A percentile compares a stretch with the other conserved stretches of the same genome.
These are phyloP conservation scores for Carpinus viminea DNA, from an alignment of 306 rosid species.

Conservation along the genomic window DNA sequence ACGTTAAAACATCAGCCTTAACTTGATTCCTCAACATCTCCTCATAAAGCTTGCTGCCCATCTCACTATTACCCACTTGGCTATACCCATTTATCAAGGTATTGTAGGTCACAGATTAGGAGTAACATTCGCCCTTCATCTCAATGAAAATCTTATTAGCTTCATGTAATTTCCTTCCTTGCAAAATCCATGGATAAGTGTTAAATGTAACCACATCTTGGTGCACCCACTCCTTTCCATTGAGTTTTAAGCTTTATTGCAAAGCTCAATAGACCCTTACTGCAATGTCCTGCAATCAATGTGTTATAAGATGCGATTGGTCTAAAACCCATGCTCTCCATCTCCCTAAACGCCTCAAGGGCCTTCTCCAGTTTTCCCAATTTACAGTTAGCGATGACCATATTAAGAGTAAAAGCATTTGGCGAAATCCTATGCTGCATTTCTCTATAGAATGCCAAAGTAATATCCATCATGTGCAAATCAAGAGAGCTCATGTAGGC, in stretches of 20 bases:
- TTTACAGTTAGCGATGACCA: no score
- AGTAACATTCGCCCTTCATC: constrained; percentile 68
- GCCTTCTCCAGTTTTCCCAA: no score
- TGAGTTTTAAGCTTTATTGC: constrained; percentile 47
- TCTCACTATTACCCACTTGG: constrained; percentile 56
- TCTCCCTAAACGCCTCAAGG: no score
- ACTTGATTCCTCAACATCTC: constrained; percentile 70
- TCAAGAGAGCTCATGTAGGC: no score
- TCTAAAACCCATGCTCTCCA: no score
- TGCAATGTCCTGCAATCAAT: constrained; percentile 54
- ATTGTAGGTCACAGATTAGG: constrained; percentile 71
- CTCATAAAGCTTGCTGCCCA: constrained; percentile 60
- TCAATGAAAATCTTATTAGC: constrained; percentile 61
- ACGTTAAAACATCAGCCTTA: constrained; percentile 69
- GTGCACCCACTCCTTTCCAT: constrained; percentile 56
- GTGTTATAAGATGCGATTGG: constrained; percentile 15
- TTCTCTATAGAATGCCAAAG: no score
- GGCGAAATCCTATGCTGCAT: no score
- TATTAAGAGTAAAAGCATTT: no score
- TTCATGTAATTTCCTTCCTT: constrained; percentile 62
- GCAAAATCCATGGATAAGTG: constrained; percentile 70
- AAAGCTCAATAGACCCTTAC: no score
- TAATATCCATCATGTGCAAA: no score
- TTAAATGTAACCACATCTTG: constrained; percentile 69
- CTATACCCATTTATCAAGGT: constrained; percentile 71